Percentiles rank a stretch among this genome's conserved stretches.
Evolutionary conservation across 805 yeast species (phyloP).

Genomic region (Metschnikowia proteae): DNA sequence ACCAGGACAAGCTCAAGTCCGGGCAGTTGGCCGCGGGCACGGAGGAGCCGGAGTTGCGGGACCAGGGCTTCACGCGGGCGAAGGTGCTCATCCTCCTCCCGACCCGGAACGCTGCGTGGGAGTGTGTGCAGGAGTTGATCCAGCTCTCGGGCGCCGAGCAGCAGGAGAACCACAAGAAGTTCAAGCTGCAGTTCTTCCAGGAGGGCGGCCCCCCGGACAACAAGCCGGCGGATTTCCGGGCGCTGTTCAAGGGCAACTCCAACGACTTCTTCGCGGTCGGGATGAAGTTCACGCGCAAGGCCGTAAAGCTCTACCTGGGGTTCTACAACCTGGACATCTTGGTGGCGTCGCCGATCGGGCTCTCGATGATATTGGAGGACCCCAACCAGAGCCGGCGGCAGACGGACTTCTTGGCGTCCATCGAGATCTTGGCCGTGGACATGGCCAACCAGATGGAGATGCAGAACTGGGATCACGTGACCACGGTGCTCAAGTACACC

Average conservation of each 20-base stretch:
- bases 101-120: conserved; percentile 73
- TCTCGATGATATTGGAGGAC: conserved; percentile 69
- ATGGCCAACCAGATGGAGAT: conserved; percentile 80
- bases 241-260: conserved; percentile 80
- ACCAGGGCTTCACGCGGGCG: conserved; percentile 95
- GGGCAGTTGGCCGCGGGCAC: conserved; percentile 32
- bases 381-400: conserved; percentile 53
- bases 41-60: conserved; percentile 64
- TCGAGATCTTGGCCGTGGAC: conserved; percentile 78
- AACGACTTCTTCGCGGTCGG: conserved; percentile 91
- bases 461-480: conserved; percentile 90
- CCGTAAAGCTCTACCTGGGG: conserved; percentile 77
- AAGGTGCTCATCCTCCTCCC: conserved; percentile 81
- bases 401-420: conserved; percentile 81
- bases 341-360: conserved; percentile 88
- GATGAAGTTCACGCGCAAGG: conserved; percentile 83
- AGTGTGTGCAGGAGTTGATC: conserved; percentile 60
- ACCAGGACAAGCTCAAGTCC: conserved; percentile 38
- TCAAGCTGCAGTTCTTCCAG: conserved; percentile 63
- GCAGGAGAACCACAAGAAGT: conserved; percentile 76
- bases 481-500: conserved; percentile 58
- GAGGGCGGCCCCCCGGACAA: conserved; percentile 44
- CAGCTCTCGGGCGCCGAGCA: conserved; percentile 64
- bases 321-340: conserved; percentile 84
- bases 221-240: conserved; percentile 82